Evolutionary conservation across 495 filamentous ascomycete genomes (phyloP).

Genomic region (Penicillium daleae): DNA sequence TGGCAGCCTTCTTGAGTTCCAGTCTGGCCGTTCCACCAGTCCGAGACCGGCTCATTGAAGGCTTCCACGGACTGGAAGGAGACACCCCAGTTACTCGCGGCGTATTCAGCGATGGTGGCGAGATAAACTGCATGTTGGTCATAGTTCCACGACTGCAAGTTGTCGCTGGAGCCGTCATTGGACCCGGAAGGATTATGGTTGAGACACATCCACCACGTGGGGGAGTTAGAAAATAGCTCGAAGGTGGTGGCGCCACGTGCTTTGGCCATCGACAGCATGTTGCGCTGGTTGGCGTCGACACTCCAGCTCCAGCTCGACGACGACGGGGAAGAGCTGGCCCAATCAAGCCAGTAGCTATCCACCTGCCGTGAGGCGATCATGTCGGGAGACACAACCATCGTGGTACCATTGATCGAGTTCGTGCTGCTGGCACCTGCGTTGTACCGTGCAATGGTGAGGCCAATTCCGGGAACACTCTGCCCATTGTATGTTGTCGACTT

Average conservation of each 20-base stretch:
- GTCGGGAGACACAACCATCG: conserved; percentile 16
- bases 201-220: conserved; percentile 19
- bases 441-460: conserved; percentile 22
- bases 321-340: conserved; percentile 9
- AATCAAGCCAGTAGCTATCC: conserved; percentile 22
- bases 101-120: conserved; percentile 18
- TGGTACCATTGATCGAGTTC: conserved; percentile 17
- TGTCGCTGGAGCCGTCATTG: conserved; percentile 12
- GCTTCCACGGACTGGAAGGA: conserved; percentile 20
- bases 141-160: conserved; percentile 22
- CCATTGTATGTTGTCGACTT: conserved; percentile 17
- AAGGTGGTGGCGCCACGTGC: conserved; percentile 19
- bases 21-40: conserved; percentile 15
- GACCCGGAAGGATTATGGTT: conserved; percentile 21
- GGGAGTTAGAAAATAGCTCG: conserved; percentile 24
- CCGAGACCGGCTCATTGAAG: conserved; percentile 19
- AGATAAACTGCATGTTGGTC: conserved; percentile 22
- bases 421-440: conserved; percentile 20
- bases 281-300: conserved; percentile 21
- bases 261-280: conserved; percentile 18
- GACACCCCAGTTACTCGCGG: conserved; percentile 18
- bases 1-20: conserved; percentile 23
- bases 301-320: conserved; percentile 24
- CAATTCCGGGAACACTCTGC: conserved; percentile 10
- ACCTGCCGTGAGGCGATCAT: conserved; percentile 17